Evolutionary conservation across 2,329 filamentous ascomycete species (phyloP), one percentile per base, ranked within the genome.

Genomic region (Neocatenulostroma microsporum): DNA sequence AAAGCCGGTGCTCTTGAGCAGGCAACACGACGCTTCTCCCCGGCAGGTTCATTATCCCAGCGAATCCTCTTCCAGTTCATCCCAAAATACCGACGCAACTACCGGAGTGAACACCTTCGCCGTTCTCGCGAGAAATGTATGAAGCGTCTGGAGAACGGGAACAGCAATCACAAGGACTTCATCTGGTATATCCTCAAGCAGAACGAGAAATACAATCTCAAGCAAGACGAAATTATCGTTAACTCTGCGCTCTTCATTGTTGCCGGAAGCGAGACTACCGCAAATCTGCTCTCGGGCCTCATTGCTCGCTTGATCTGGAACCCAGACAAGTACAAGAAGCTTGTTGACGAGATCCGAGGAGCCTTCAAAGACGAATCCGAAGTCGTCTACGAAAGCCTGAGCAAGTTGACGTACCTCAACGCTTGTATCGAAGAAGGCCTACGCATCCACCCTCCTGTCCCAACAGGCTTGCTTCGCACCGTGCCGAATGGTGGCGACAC

Each of bases 181-280:
- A 34, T 36, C 32, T 52, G 13, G 47, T 49, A 25, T 34, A 43
- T 45, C 21, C 38, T 51, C 11, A 33, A 44, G 31, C 42, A 44
- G 20, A 32, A 45, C 6, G 44, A 42, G 15, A 30, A 45, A 27
- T 36, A 36, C 18, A 48, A 43, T 8, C 37, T 57, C 29, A 48
- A 34, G 6, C 30, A 43, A 9, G 52, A 41, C 0, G 59, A 63
- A 35, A 56, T 63, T 39, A 47, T 55, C 17, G 40, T 49, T 17
- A 62, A 57, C 30, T 47, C 47, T 8, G 41, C 46, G 5, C 36
- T 57, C 4, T 48, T 64, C 30, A 63, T 68, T 44, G 70, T 82
- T 45, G 84, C 83, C 0, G 84, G 84, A 3, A 80, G 74, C 2
- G 84, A 89, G 58, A 88, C 83, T 1, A 88, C 83, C 0, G 83